phyloP scores from a whole-genome alignment of 345 rosid genomes.

The Eucalyptus coolabah region DNA sequence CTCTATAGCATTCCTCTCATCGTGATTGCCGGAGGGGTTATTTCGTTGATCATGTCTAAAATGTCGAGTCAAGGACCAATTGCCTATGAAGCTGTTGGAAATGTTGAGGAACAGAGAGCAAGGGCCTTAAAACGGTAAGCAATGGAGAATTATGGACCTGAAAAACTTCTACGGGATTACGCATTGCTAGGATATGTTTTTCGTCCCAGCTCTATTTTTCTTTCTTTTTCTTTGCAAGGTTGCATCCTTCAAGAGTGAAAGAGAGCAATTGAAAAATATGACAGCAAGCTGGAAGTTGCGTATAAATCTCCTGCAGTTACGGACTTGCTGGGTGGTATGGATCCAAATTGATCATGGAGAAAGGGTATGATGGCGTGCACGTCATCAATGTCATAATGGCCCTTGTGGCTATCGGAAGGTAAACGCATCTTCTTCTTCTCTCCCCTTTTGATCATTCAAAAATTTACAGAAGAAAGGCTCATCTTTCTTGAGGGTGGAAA shows the following conservation, averaged over 20 bases:
- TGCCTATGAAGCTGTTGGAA: conserved; percentile 78
- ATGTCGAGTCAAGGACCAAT: conserved; percentile 63
- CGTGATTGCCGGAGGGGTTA: conserved; percentile 33
- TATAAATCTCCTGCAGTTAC: not conserved
- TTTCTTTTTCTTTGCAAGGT: not conserved
- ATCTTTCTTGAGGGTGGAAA: not conserved
- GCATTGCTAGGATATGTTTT: not conserved
- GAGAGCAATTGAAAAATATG: not conserved
- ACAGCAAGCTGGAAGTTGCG: not conserved
- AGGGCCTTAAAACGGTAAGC: conserved; percentile 72
- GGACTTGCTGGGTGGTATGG: not conserved
- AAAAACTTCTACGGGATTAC: not conserved
- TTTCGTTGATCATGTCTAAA: conserved; percentile 44
- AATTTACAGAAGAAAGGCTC: not conserved
- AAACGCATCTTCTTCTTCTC: not conserved
- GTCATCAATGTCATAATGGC: not conserved
- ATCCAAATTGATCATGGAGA: not conserved
- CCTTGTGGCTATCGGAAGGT: not conserved
- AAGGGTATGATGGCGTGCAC: not conserved
- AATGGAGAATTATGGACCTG: not conserved
- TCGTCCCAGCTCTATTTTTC: not conserved
- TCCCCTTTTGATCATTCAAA: not conserved
- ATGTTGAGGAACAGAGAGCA: conserved; percentile 62
- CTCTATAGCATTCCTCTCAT: conserved; percentile 46
- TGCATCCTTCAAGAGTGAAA: not conserved